These are phyloP conservation scores for Penicillium psychrosexuale DNA, from an alignment of 2,329 filamentous ascomycete genomes.

Conservation along the genomic window DNA sequence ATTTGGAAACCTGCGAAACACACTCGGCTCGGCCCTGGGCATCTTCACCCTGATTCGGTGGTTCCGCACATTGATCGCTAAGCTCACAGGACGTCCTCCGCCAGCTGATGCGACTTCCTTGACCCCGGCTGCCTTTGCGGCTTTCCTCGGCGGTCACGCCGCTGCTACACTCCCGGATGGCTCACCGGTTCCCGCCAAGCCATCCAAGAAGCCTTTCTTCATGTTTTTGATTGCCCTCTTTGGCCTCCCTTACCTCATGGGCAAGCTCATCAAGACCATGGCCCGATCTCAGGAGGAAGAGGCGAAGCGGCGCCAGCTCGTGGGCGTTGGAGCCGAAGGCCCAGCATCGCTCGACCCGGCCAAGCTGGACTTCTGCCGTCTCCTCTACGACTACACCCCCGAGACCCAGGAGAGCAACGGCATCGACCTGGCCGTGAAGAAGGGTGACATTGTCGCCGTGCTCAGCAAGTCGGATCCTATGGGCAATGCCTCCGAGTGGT, in stretches of 20 bases:
- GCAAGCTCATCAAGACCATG: constrained; percentile 84
- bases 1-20: constrained; percentile 88
- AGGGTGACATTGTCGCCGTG: constrained; percentile 92
- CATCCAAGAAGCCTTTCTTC: constrained; percentile 91
- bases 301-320: constrained; percentile 49
- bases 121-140: constrained; percentile 86
- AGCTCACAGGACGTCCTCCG: constrained; percentile 84
- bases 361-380: constrained; percentile 94
- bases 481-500: constrained; percentile 93
- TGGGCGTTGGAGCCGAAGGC: constrained; percentile 49
- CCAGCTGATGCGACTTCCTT: constrained; percentile 83
- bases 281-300: constrained; percentile 83
- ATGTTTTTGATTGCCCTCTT: constrained; percentile 95
- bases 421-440: constrained; percentile 86
- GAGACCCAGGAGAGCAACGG: constrained; percentile 63
- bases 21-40: constrained; percentile 85
- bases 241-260: constrained; percentile 93
- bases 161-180: constrained; percentile 60
- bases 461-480: constrained; percentile 88
- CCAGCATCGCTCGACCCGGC: constrained; percentile 68
- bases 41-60: constrained; percentile 96
- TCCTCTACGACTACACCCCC: constrained; percentile 90
- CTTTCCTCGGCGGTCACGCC: constrained; percentile 69
- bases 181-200: constrained; percentile 63
- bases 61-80: constrained; percentile 87